Evolutionary conservation across 179 eudicot genomes (phyloP).

Genomic region (Heliamphora pulchella): DNA sequence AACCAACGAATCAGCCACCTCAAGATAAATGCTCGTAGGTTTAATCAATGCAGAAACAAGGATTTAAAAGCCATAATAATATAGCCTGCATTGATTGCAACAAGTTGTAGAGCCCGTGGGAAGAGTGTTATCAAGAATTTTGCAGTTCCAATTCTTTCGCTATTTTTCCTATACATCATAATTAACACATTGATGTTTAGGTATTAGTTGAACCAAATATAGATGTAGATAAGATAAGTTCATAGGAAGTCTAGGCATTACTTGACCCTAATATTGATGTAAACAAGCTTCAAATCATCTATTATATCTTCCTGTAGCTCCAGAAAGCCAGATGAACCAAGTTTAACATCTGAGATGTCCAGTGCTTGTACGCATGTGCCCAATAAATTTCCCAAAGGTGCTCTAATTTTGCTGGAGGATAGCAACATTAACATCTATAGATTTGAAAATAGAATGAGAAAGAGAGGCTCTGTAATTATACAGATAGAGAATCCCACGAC

Average conservation of each 20-base stretch:
- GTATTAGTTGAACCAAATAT: too few species aligned
- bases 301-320: slow-evolving; percentile 41
- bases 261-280: slow-evolving; percentile 67
- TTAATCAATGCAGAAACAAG: slow-evolving; percentile 16
- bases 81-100: slow-evolving; percentile 51
- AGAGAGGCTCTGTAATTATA: slow-evolving; percentile 10
- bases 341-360: slow-evolving; percentile 63
- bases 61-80: slow-evolving; percentile 74
- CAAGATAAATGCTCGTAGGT: background rate
- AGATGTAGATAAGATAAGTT: background rate
- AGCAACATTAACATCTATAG: slow-evolving; percentile 13
- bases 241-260: slow-evolving; percentile 4
- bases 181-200: slow-evolving; percentile 1
- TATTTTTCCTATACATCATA: slow-evolving; percentile 54
- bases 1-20: background rate
- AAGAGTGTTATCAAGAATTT: slow-evolving; percentile 58
- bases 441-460: slow-evolving; percentile 5
- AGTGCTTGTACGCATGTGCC: slow-evolving; percentile 47
- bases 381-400: slow-evolving; percentile 60
- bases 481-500: slow-evolving; percentile 55
- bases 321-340: slow-evolving; percentile 69
- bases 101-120: slow-evolving; percentile 45
- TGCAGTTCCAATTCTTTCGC: slow-evolving; percentile 69
- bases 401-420: slow-evolving; percentile 51
- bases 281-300: slow-evolving; percentile 38